Percentiles rank a stretch among this genome's conserved stretches.
These are phyloP conservation scores for Aureobasidium sp. DNA, from an alignment of 2,329 filamentous ascomycete genomes.

Conservation along the genomic window DNA sequence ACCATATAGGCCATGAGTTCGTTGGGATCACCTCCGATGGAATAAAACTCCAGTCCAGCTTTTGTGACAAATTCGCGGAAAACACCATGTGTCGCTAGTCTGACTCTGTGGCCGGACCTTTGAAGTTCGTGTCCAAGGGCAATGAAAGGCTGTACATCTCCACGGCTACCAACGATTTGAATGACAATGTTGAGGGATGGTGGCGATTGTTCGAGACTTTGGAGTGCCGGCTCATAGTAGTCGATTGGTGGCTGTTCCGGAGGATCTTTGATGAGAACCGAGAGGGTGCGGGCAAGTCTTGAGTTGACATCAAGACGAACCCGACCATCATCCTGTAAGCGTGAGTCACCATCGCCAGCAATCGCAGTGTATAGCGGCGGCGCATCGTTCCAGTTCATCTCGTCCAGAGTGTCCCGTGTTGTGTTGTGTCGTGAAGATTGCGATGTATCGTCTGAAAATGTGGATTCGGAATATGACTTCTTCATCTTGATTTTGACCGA, in stretches of 20 bases:
- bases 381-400: not conserved
- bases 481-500: not conserved
- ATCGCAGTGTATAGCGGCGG: not conserved
- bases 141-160: slow-evolving; percentile 45
- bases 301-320: not conserved
- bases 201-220: not conserved
- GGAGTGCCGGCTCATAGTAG: not conserved
- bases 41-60: slow-evolving; percentile 44
- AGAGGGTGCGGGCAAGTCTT: not conserved
- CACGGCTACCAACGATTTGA: slow-evolving; percentile 41
- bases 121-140: slow-evolving; percentile 41
- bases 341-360: not conserved
- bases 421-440: not conserved
- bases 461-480: not conserved
- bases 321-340: not conserved
- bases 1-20: slow-evolving; percentile 72
- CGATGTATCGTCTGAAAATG: not conserved
- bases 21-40: slow-evolving; percentile 42
- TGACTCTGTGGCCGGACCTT: slow-evolving; percentile 40
- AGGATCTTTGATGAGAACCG: not conserved
- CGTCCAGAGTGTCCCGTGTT: not conserved
- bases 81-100: slow-evolving; percentile 41
- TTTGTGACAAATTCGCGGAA: slow-evolving; percentile 43
- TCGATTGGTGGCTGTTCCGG: not conserved
- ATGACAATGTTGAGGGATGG: slow-evolving; percentile 39